Conservation (phyloP, 2,329 filamentous ascomycete species). For the Ophiocordyceps polyrhachis-furcata region DNA sequence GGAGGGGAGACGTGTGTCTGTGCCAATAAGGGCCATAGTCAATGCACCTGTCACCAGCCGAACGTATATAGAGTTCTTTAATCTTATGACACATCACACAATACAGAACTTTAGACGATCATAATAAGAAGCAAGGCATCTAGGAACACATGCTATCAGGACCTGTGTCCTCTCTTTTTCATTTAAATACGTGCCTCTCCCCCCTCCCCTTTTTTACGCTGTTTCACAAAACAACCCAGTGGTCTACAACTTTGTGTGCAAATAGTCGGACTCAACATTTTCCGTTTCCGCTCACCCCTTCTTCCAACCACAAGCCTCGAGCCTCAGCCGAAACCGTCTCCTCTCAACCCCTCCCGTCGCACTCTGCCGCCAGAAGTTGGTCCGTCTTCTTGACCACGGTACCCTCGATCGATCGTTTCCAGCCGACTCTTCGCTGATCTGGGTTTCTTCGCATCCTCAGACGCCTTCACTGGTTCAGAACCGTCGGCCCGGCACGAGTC, state of each 20-base stretch:
- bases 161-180: too few species aligned
- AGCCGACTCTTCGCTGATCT: slow-evolving; percentile 20
- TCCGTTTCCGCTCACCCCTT: slow-evolving; percentile 2
- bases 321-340: slow-evolving; percentile 4
- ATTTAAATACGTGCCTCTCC: background rate
- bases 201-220: background rate
- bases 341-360: slow-evolving; percentile 10
- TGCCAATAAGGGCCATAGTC: background rate
- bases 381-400: slow-evolving; percentile 7
- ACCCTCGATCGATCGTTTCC: slow-evolving; percentile 10
- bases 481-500: slow-evolving; percentile 15
- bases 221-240: too few species aligned
- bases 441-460: slow-evolving; percentile 18
- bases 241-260: too few species aligned
- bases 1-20: background rate
- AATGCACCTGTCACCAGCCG: too few species aligned
- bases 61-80: too few species aligned
- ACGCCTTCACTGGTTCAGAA: slow-evolving; percentile 46
- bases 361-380: slow-evolving; percentile 16
- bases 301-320: slow-evolving; percentile 2
- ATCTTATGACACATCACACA: too few species aligned
- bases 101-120: too few species aligned
- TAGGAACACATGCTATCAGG: too few species aligned
- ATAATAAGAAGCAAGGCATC: too few species aligned
- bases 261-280: background rate